phyloP scores from a whole-genome alignment of 208 protist genomes.

The Trypanosoma caninum region DNA sequence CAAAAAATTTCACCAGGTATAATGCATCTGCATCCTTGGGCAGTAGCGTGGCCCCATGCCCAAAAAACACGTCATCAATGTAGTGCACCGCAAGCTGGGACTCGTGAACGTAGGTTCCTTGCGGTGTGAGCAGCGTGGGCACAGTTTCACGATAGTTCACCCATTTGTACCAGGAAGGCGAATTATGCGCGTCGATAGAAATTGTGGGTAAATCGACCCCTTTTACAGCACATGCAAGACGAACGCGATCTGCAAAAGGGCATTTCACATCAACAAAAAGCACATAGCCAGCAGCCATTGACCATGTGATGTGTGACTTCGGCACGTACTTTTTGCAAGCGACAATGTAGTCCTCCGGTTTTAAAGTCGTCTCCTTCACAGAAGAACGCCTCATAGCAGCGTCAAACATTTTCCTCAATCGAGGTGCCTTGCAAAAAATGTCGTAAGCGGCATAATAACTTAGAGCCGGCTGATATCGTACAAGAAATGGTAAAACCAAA shows the following conservation, averaged over 20 bases:
- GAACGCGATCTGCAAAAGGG: slow-evolving; percentile 59
- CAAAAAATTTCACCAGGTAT: slow-evolving; percentile 50
- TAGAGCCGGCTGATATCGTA: slow-evolving; percentile 45
- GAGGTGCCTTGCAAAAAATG: slow-evolving; percentile 60
- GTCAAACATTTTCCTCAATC: slow-evolving; percentile 49
- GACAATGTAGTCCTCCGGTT: slow-evolving; percentile 31
- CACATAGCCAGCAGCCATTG: slow-evolving; percentile 33
- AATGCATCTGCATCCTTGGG: slow-evolving; percentile 38
- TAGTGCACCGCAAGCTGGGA: slow-evolving; percentile 59
- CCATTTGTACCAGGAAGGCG: slow-evolving; percentile 56
- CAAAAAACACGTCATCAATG: slow-evolving; percentile 34
- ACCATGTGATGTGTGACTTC: slow-evolving; percentile 27
- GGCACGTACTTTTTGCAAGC: slow-evolving; percentile 34
- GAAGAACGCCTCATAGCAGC: slow-evolving; percentile 47
- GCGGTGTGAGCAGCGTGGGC: slow-evolving; percentile 45
- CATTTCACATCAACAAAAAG: slow-evolving; percentile 51
- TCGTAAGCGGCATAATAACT: slow-evolving; percentile 66
- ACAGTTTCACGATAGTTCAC: slow-evolving; percentile 69
- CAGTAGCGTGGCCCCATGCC: slow-evolving; percentile 24
- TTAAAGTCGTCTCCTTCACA: slow-evolving; percentile 37
- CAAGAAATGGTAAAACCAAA: slow-evolving; percentile 67
- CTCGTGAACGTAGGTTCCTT: slow-evolving; percentile 61
- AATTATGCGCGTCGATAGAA: slow-evolving; percentile 42
- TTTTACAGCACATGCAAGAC: slow-evolving; percentile 48
- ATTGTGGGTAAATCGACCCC: slow-evolving; percentile 32